Evolutionary conservation across 352 stramenopile species (phyloP).

Genomic region (Globisporangium radiosum): DNA sequence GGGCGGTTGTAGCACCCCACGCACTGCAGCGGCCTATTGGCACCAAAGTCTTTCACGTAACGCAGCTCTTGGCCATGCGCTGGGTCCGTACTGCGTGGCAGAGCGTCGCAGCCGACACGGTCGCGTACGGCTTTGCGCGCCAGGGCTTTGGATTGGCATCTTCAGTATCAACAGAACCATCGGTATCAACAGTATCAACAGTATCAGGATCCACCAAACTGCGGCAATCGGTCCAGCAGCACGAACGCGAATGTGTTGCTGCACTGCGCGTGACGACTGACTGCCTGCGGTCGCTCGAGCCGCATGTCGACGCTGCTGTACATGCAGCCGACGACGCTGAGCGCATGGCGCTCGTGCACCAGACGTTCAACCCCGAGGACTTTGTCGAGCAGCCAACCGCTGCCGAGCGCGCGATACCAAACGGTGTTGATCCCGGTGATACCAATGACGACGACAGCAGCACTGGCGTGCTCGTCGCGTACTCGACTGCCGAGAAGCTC

Average conservation of each 20-base stretch:
- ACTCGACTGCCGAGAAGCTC: slow-evolving; percentile 1
- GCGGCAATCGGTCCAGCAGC: neutral
- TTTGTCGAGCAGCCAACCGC: neutral
- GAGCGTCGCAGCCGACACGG: slow-evolving; percentile 1
- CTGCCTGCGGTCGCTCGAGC: neutral
- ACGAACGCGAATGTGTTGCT: neutral
- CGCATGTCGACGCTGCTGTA: neutral
- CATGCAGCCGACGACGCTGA: neutral
- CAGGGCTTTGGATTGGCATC: neutral
- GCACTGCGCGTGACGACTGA: neutral
- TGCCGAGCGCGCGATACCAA: too few species aligned
- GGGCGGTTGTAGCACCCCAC: neutral
- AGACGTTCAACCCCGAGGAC: slow-evolving; percentile 5
- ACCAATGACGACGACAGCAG: neutral
- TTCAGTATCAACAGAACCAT: too few species aligned
- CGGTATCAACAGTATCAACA: too few species aligned
- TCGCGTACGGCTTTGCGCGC: slow-evolving; percentile 1
- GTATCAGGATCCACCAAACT: neutral
- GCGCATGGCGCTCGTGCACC: neutral
- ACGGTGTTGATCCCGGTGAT: too few species aligned
- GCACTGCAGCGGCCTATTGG: too few species aligned
- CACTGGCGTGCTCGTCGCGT: neutral
- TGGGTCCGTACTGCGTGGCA: neutral
- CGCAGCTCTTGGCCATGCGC: slow-evolving; percentile 12
- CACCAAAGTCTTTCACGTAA: slow-evolving; percentile 10